Percentiles rank a stretch among this genome's conserved stretches.
These are phyloP conservation scores for Mycena sp. DNA, from an alignment of 1,284 basidiomycete genomes.

Conservation along the genomic window DNA sequence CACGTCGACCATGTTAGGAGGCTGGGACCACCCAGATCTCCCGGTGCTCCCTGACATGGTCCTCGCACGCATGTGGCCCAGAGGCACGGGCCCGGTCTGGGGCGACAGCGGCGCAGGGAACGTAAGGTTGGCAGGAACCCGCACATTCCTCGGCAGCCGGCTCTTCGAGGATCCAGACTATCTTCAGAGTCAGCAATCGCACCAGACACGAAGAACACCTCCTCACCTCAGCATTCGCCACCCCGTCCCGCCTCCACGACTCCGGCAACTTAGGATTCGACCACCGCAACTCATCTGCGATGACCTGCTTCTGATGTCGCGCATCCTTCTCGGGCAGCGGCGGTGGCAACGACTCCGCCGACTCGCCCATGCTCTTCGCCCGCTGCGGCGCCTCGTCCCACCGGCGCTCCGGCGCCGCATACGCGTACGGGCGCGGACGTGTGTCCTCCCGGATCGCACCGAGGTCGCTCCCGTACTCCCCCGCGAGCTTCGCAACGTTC, in stretches of 20 bases:
- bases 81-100: background rate
- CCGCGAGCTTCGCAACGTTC: constrained; percentile 1
- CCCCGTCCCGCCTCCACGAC: constrained; percentile 16
- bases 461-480: constrained; percentile 11
- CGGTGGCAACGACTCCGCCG: constrained; percentile 20
- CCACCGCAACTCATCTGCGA: constrained; percentile 24
- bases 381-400: constrained; percentile 6
- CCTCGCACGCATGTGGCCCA: constrained; percentile 16
- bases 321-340: constrained; percentile 23
- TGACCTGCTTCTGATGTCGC: constrained; percentile 16
- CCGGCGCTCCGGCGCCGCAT: background rate
- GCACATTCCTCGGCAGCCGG: constrained; percentile 30
- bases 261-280: constrained; percentile 25
- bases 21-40: constrained; percentile 18
- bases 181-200: background rate
- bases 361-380: constrained; percentile 9
- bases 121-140: constrained; percentile 25
- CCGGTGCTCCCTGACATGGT: constrained; percentile 25
- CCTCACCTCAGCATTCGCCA: constrained; percentile 15
- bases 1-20: constrained; percentile 8
- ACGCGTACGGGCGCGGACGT: constrained; percentile 6
- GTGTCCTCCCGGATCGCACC: constrained; percentile 24
- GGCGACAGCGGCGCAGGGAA: constrained; percentile 31
- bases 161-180: constrained; percentile 14
- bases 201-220: background rate